Base-by-base conservation (phyloP, 2,329 filamentous ascomycete genomes). In the Scedosporium dehoogii region DNA sequence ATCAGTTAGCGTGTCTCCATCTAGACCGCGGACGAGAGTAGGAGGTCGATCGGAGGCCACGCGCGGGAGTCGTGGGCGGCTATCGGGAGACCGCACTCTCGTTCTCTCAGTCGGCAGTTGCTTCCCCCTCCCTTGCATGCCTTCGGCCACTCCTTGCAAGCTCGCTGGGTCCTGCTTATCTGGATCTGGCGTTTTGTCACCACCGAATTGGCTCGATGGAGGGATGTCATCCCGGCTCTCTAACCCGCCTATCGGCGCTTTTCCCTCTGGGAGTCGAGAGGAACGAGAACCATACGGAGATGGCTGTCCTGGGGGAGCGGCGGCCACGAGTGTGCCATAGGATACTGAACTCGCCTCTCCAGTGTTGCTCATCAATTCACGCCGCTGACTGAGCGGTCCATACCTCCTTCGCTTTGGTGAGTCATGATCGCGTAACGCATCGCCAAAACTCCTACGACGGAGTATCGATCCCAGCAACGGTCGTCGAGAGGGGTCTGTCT, bases 371-470 rank as follows among this genome's bases (percentile, higher is more conserved):
- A 10, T 18, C 44, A 48, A 23, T 48, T 48, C 44, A 12, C 12
- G 51, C 51, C 18, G 18, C 18, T 41, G 18, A 3, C 27, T 18
- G 12, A n/a, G 9, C 6, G 38, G 33, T 53, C 46, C 56, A 23
- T 21, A 25, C n/a, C 44, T 57, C 23, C 38, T 57, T 38, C 38
- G 29, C 18, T n/a, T 42, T 14, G 23, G 21, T 7, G 12, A 58
- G 38, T 21, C 12, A 18, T 27, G 61, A 14, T 18, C 16, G 9
- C 23, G 23, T 27, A 76, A 67, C 10, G 71, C 69, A 65, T 79
- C 76, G 1, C 75, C 75, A 61, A 77, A 73, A 63, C 77, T 81
- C 65, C 70, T 74, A 12, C 77, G 70, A 38, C 77, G 70, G 5
- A 65, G 62, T 29, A 69, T 63, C 4, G 64, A 58, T 10, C 25